Evolutionary conservation across 208 protist genomes (phyloP), one percentile per base, ranked within the genome.

Genomic region (Borovskyia barvae): DNA sequence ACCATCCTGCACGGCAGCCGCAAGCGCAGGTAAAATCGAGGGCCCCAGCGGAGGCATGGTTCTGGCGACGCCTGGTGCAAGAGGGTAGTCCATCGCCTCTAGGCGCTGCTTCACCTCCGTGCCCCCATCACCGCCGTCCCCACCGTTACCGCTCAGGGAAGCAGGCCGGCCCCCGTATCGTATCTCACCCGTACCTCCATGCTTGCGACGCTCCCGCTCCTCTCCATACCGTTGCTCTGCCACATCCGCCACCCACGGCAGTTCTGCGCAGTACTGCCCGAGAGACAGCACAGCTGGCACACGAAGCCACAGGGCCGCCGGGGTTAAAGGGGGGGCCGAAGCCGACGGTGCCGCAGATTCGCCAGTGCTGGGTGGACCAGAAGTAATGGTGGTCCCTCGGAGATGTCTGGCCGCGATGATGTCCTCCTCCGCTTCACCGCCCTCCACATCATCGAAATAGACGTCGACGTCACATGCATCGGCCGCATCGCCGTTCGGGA

Each of bases 251-350:
- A 67, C 59, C 65, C 43, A 74, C 55, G 56, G 70, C 37, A 65
- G 46, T 29, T 82, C 75, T 7, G 47, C 57, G 46, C 64, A 68
- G 66, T 72, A 82, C 47, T 82, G 61, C 5, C 29, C 20, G 2
- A 77, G 56, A 2, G 75, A 68, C 3, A 82, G 29, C n/a, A 82
- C 56, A 5, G 49, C 51, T 6, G 75, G 75, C 17, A 77, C 56
- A 4, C 60, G 58, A 29, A 82, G 40, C 54, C 50, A 55, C 49
- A 29, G 0, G 24, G 32, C 12, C 1, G 17, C 3, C 0, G 60
- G 36, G 12, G 19, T 4, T 19, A 32, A 25, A 12, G 51, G 22
- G 5, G 5, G 4, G 8, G 39, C 7, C 15, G 39, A 19, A 12
- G 8, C 39, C 5, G 39, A 19, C 37, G 28, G 24, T 20, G 35